Evolutionary conservation across 495 filamentous ascomycete species (phyloP), one percentile per base, ranked within the genome.

Genomic region (Aspergillus conjunctus): DNA sequence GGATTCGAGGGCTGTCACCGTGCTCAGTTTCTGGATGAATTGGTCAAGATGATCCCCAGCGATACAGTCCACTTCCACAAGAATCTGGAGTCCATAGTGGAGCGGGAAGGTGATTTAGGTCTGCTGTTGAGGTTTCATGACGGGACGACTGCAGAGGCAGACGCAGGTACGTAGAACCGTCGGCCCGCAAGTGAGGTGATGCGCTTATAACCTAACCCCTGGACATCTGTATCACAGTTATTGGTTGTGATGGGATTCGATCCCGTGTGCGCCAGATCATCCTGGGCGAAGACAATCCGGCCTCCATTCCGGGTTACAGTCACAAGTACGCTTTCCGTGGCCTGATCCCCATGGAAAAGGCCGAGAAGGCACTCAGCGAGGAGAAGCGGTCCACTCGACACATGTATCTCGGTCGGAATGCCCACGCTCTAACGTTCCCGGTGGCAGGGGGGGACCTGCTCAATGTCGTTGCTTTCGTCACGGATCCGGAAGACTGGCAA

Each of bases 351-450:
- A 52, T 62, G 46, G 54, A 58, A 5, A 54, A 46, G 11, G 54
- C 55, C 1, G 54, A 54, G 9, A 30, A 11, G 14, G 54, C 50
- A 10, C 49, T 62, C 18, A 54, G 60, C 10, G 49, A 54, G 26
- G 39, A 62, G n/a, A 62, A 52, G 41, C 55, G 49, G 17, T 17
- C 14, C 31, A 63, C 50, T 22, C 48, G 31, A 33, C 44, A 20
- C 58, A 76, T 76, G 66, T 75, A 80, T 60, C 32, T 76, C 4
- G 79, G 80, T 0, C 75, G 68, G 1, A 53, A 61, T 5, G 77
- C 70, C 0, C 79, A 84, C 59, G 51, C 78, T 1, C 54, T 81
- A 0, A 69, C 66, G 17, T 83, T 75, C 59, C 78, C 82, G 4
- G 68, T 80, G 10, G 69, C 64, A 10, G 30, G 55, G 10, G 51